Conservation (phyloP, 1,284 basidiomycete genomes). For the Trametes sp. region DNA sequence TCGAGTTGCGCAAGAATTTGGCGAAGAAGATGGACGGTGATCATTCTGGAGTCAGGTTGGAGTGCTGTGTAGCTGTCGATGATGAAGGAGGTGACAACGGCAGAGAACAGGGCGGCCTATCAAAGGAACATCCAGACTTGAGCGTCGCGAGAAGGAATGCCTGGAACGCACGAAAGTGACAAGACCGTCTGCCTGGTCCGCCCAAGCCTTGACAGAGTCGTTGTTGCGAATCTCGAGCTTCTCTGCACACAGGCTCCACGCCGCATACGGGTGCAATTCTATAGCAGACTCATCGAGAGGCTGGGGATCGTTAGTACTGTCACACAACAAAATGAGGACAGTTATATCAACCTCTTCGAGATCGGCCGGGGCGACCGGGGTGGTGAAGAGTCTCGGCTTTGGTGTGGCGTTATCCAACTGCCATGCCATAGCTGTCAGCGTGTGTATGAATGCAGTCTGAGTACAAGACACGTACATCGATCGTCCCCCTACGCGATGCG, state of each 20-base stretch:
- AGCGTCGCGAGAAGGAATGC: too few species aligned
- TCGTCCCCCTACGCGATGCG: not conserved
- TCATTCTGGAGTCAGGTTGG: not conserved
- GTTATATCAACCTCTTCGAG: too few species aligned
- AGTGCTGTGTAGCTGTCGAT: not conserved
- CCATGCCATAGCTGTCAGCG: too few species aligned
- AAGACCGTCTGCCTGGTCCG: conserved; percentile 4
- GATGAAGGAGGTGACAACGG: conserved; percentile 9
- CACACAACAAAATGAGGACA: too few species aligned
- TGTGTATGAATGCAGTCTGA: too few species aligned
- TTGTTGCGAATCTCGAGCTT: not conserved
- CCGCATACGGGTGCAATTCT: not conserved
- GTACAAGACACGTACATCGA: not conserved
- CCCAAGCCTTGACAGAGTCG: conserved; percentile 1
- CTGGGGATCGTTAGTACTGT: too few species aligned
- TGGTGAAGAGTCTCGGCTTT: too few species aligned
- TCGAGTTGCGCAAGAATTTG: conserved; percentile 6
- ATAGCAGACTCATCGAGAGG: not conserved
- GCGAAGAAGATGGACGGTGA: conserved; percentile 4
- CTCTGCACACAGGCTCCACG: not conserved
- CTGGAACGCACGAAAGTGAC: conserved; percentile 2
- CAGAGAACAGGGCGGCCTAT: conserved; percentile 6
- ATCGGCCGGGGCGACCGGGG: too few species aligned
- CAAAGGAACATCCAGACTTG: too few species aligned
- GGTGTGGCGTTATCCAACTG: too few species aligned